A percentile compares a stretch with the other conserved stretches of the same genome.
These are phyloP conservation scores for Amaranthus tricolor DNA, from an alignment of 179 eudicot genomes.

Conservation along the genomic window DNA sequence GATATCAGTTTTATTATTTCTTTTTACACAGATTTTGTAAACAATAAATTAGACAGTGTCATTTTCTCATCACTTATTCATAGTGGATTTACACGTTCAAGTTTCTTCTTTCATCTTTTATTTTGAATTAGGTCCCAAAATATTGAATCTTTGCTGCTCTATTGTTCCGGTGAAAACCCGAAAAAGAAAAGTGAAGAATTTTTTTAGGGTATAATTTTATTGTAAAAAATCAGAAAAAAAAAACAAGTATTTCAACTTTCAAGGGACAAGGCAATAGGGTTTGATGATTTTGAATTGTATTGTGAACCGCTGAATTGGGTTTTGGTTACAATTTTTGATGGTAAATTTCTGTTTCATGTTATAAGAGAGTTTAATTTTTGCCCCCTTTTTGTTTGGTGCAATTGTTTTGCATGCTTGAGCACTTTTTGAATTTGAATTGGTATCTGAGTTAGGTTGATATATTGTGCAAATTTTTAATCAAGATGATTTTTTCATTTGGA, in stretches of 20 bases:
- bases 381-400: conserved; percentile 9
- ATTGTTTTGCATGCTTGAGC: conserved; percentile 28
- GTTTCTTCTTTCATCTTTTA: conserved; percentile 14
- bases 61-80: conserved; percentile 30
- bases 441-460: conserved; percentile 21
- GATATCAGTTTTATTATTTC: neutral
- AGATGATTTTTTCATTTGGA: conserved; percentile 9
- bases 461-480: conserved; percentile 10
- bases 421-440: conserved; percentile 25
- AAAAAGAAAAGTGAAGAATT: conserved; percentile 5
- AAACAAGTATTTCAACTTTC: neutral
- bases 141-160: conserved; percentile 29
- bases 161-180: conserved; percentile 5
- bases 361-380: conserved; percentile 11
- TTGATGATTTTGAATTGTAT: conserved; percentile 25
- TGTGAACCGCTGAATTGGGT: conserved; percentile 18
- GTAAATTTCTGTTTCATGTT: conserved; percentile 13
- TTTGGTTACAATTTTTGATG: conserved; percentile 13
- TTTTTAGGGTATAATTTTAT: neutral
- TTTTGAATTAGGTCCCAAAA: conserved; percentile 20
- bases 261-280: conserved; percentile 27
- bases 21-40: neutral
- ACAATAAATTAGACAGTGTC: conserved; percentile 18
- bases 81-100: conserved; percentile 31
- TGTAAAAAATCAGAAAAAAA: conserved; percentile 13